Evolutionary conservation across 164 flowering plant genomes (phyloP).

Genomic region (Stephania cephalantha): DNA sequence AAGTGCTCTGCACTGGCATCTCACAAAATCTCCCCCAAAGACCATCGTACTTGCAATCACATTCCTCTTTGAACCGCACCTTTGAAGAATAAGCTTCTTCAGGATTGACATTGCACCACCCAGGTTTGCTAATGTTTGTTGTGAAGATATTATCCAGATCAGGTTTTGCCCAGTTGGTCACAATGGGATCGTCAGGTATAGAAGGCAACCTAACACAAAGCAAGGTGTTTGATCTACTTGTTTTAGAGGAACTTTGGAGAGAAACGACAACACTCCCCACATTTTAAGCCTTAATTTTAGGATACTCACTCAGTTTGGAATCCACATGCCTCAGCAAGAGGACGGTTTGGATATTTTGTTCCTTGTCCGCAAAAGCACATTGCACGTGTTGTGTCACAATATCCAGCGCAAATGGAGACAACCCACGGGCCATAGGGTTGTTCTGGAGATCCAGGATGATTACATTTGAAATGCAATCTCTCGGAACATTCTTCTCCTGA

Average conservation of each 20-base stretch:
- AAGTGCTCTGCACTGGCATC: constrained; percentile 56
- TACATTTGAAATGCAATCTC: constrained; percentile 61
- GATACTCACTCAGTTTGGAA: constrained; percentile 63
- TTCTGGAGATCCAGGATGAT: constrained; percentile 48
- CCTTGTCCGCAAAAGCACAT: constrained; percentile 99
- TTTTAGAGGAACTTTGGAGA: not conserved
- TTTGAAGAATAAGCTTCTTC: constrained; percentile 59
- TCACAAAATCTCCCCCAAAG: constrained; percentile 79
- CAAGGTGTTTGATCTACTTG: constrained; percentile 10
- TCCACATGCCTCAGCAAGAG: constrained; percentile 91
- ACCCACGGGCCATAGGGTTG: constrained; percentile 87
- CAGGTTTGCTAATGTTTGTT: constrained; percentile 59
- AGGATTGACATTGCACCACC: constrained; percentile 99
- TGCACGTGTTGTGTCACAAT: constrained; percentile 89
- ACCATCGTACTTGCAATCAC: constrained; percentile 96
- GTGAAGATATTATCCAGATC: constrained; percentile 69
- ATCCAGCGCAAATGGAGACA: constrained; percentile 82
- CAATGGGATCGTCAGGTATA: constrained; percentile 46
- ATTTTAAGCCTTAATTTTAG: constrained; percentile 4
- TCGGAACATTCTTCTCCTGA: constrained; percentile 82
- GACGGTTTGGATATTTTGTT: constrained; percentile 94
- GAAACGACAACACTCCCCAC: not conserved
- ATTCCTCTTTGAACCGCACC: constrained; percentile 66
- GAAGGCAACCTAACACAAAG: constrained; percentile 50
- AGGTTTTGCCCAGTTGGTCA: constrained; percentile 66